Evolutionary conservation across 805 yeast genomes (phyloP), one percentile per base, ranked within the genome.

Genomic region (Yarrowia osloensis): DNA sequence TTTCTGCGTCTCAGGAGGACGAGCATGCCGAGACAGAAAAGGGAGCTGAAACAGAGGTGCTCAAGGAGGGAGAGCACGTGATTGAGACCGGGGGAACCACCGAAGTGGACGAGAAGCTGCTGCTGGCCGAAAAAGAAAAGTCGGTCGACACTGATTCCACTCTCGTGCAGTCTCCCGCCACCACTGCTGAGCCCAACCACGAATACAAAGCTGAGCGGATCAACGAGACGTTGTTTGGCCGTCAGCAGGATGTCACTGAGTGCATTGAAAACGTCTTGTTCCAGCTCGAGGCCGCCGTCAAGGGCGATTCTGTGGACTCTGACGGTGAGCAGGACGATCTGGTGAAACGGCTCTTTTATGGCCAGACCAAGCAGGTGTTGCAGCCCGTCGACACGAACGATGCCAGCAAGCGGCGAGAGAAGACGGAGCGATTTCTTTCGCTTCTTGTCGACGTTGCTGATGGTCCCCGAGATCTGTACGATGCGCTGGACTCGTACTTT

Each of bases 231-330:
- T 88, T 73, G 37, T 68, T 71, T 40, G 97, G 97, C 2, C 82
- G 96, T 70, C 99, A 95, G 75, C 99, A 95, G 76, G 99, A 95
- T 79, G 98, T 95, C 21, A 92, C 98, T 0, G 99, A 95, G 75
- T 94, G 98, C 76, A 92, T 94, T 73, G 96, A 93, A 67, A 95
- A 95, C 75, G 98, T 95, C 8, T 81, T 93, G 15, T 90, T 88
- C 70, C 98, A 94, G 75, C 79, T 95, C 40, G 98, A 94, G 74
- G 90, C 96, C 28, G 96, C 97, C 0, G 81, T 90, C 67, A 86
- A 83, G 62, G 96, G 97, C 0, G 81, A 81, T 17, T 76, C 76
- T 1, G 73, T 88, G 55, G 96, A 89, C 62, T 82, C 78, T 0
- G 81, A 78, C 28, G 93, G 92, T 72, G 98, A 94, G 75, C 98